Evolutionary conservation across 2,329 filamentous ascomycete genomes (phyloP).

Genomic region (Trichophyton equinum): DNA sequence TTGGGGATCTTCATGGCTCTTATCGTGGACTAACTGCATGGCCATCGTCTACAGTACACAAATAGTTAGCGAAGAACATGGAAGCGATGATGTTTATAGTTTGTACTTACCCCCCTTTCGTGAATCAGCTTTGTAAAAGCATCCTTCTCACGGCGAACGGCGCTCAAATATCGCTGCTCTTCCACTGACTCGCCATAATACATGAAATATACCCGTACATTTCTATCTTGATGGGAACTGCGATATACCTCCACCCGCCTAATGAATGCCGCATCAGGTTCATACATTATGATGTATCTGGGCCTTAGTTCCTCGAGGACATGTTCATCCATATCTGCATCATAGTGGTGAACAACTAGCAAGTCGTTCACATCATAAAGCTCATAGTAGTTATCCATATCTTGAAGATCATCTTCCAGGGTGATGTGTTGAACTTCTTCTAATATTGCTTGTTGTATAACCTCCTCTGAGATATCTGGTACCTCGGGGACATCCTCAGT

Average conservation of each 20-base stretch:
- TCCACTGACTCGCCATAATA: constrained; percentile 93
- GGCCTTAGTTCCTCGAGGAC: constrained; percentile 90
- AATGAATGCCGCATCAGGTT: constrained; percentile 89
- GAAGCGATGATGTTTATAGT: background rate
- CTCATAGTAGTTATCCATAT: constrained; percentile 87
- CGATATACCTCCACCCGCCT: constrained; percentile 89
- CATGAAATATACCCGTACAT: constrained; percentile 88
- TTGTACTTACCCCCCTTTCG: constrained; percentile 56
- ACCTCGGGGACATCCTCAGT: constrained; percentile 69
- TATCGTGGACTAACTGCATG: constrained; percentile 65
- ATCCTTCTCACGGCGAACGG: constrained; percentile 89
- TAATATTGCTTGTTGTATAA: constrained; percentile 66
- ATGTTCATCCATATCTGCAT: constrained; percentile 90
- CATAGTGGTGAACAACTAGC: constrained; percentile 81
- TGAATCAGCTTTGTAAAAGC: constrained; percentile 90
- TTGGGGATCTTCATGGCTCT: constrained; percentile 64
- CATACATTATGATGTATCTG: constrained; percentile 96
- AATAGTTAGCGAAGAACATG: background rate
- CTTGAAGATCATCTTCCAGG: constrained; percentile 63
- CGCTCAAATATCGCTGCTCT: constrained; percentile 82
- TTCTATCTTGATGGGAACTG: constrained; percentile 79
- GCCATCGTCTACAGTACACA: constrained; percentile 54
- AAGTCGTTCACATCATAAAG: constrained; percentile 85
- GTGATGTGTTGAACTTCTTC: constrained; percentile 50
- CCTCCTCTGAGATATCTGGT: constrained; percentile 59